A percentile compares a stretch with the other conserved stretches of the same genome.
These are phyloP conservation scores for Gossypium gossypioides DNA, from an alignment of 441 rosid species.

Conservation along the genomic window DNA sequence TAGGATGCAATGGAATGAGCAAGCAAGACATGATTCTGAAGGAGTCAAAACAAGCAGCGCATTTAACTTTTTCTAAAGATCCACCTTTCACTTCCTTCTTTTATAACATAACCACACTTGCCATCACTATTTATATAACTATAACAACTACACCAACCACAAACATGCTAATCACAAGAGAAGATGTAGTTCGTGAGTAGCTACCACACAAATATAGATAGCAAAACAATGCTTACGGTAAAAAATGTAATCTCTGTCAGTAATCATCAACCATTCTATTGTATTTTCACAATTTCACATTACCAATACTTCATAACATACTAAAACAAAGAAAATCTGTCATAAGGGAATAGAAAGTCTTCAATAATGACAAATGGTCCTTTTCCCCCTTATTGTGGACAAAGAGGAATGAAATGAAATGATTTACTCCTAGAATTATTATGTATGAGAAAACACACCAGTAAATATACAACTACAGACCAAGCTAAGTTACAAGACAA, in stretches of 20 bases:
- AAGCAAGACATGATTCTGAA: too few species aligned
- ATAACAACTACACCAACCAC: neutral
- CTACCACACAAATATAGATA: neutral
- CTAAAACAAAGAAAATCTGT: neutral
- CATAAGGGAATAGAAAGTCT: neutral
- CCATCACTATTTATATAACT: neutral
- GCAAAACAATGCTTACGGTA: neutral
- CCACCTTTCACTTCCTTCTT: neutral
- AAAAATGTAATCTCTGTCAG: neutral
- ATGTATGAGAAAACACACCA: neutral
- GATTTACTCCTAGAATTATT: neutral
- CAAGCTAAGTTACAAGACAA: neutral
- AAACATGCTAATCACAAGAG: neutral
- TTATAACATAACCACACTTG: neutral
- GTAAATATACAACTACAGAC: neutral
- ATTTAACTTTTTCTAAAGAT: neutral
- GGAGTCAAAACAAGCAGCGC: too few species aligned
- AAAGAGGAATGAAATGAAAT: neutral
- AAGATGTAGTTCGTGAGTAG: neutral
- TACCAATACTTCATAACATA: neutral
- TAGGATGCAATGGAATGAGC: too few species aligned
- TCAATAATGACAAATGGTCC: neutral
- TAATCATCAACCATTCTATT: neutral
- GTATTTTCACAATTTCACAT: neutral
- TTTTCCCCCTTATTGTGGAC: neutral